phyloP scores from a whole-genome alignment of 2,329 filamentous ascomycete genomes.

The Alternaria longipes region DNA sequence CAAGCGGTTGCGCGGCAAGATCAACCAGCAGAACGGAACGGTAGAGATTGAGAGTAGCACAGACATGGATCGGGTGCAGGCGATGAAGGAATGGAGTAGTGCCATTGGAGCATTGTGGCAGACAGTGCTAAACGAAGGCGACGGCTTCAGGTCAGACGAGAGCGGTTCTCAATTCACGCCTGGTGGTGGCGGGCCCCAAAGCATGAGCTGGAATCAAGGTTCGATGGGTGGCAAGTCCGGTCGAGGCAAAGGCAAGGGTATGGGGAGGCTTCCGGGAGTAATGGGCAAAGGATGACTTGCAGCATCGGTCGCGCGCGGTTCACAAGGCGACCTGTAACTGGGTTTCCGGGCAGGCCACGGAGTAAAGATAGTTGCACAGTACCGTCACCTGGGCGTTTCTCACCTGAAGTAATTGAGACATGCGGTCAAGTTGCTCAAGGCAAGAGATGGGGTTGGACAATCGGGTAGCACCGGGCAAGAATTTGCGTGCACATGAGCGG shows the following conservation, averaged over 20 bases:
- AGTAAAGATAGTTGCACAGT: slow-evolving; percentile 42
- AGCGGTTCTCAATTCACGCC: slow-evolving; percentile 49
- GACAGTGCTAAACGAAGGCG: slow-evolving; percentile 78
- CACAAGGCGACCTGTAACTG: slow-evolving; percentile 45
- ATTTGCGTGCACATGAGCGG: slow-evolving; percentile 37
- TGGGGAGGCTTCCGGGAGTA: slow-evolving; percentile 48
- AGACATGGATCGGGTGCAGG: slow-evolving; percentile 77
- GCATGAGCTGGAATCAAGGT: slow-evolving; percentile 41
- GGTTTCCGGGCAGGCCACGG: slow-evolving; percentile 41
- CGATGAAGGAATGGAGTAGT: slow-evolving; percentile 75
- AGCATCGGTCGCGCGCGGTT: slow-evolving; percentile 40
- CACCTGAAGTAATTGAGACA: slow-evolving; percentile 49
- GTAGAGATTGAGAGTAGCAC: slow-evolving; percentile 80
- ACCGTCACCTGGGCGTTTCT: slow-evolving; percentile 43
- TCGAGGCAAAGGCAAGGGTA: slow-evolving; percentile 51
- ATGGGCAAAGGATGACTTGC: slow-evolving; percentile 54
- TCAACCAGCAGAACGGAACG: slow-evolving; percentile 86
- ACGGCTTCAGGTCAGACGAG: slow-evolving; percentile 70
- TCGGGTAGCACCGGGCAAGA: slow-evolving; percentile 44
- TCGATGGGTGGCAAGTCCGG: slow-evolving; percentile 42
- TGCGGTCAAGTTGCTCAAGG: slow-evolving; percentile 38
- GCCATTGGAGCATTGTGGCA: slow-evolving; percentile 75
- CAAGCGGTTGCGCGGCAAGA: slow-evolving; percentile 83
- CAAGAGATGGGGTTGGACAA: slow-evolving; percentile 34
- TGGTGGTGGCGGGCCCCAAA: slow-evolving; percentile 38